Evolutionary conservation across 108 stramenopile species (phyloP), one percentile per base, ranked within the genome.

Genomic region (Fistulifera solaris): DNA sequence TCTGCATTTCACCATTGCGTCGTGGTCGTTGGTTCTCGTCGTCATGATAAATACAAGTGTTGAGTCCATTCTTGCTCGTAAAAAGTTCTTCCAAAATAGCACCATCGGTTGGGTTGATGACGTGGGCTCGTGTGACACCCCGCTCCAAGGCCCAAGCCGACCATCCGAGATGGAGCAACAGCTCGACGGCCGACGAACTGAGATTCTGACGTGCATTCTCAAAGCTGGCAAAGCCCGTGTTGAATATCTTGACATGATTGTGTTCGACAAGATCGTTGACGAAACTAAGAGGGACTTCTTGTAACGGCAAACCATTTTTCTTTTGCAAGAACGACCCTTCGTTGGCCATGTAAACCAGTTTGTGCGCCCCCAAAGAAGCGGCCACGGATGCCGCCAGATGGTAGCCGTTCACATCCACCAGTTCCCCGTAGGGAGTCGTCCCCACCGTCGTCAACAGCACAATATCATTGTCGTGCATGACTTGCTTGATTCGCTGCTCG

Each of bases 71-170:
- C 53, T 74, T 64, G 35, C 70, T 62, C 6, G 80, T 71, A 54
- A 75, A 81, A 18, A 81, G 38, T 62, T 81, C 80, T 54, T 77
- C 73, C 13, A 81, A 53, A 31, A 81, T 52, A 17, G 80, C 68
- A 26, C 80, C 80, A 66, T 81, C 75, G 16, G 67, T 66, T 38
- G 70, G 71, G 31, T 62, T 66, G 49, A 81, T 61, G 6, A 81
- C 73, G 56, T 81, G 80, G n/a, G 80, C 80, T 52, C 76, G 61
- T 31, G 71, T 73, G 18, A 81, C 80, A 21, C 80, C 80, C 13
- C 63, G 61, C 21, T 77, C 71, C 35, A 77, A 40, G 8, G 80
- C 76, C 59, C 62, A 66, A 18, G 65, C 57, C n/a, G 76, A 68
- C 80, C 80, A 81, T 59, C 70, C 76, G 54, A 81, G 54, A 57